Evolutionary conservation across 306 rosid species (phyloP).

Genomic region (Pueraria montana): DNA sequence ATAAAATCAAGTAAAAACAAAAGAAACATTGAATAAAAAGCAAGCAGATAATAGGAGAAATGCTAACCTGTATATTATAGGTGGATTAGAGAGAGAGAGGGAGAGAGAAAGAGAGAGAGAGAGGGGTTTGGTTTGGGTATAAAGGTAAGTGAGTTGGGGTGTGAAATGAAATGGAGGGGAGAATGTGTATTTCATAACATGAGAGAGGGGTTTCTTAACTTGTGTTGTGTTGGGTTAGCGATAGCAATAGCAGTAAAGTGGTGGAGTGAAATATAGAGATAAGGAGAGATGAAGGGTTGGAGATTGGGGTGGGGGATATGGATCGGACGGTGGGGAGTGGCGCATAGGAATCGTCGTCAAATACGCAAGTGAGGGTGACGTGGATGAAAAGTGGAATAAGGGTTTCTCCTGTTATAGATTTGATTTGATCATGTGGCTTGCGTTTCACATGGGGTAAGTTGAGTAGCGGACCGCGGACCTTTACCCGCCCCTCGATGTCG

Average conservation of each 20-base stretch:
- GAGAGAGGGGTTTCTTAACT: background rate
- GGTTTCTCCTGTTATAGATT: background rate
- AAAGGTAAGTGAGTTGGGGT: background rate
- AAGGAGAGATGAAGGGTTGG: conserved; percentile 59
- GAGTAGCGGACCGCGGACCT: background rate
- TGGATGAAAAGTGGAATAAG: background rate
- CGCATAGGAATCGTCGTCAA: conserved; percentile 52
- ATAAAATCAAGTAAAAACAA: background rate
- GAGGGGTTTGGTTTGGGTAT: background rate
- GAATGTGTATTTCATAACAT: background rate
- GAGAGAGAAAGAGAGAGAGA: conserved; percentile 29
- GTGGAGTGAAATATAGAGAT: conserved; percentile 50
- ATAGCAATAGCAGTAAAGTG: background rate
- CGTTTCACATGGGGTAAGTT: conserved; percentile 48
- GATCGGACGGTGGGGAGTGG: conserved; percentile 57
- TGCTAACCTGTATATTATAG: conserved; percentile 56
- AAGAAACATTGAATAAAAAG: background rate
- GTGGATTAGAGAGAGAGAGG: conserved; percentile 29
- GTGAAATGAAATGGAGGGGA: background rate
- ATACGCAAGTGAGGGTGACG: conserved; percentile 47
- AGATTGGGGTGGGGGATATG: background rate
- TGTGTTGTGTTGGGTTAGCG: background rate
- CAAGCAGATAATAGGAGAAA: conserved; percentile 37
- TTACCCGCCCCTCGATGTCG: background rate
- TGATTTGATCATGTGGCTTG: conserved; percentile 15